Evolutionary conservation across 768 basidiomycete species (phyloP).

Genomic region (Hericium erinaceus): DNA sequence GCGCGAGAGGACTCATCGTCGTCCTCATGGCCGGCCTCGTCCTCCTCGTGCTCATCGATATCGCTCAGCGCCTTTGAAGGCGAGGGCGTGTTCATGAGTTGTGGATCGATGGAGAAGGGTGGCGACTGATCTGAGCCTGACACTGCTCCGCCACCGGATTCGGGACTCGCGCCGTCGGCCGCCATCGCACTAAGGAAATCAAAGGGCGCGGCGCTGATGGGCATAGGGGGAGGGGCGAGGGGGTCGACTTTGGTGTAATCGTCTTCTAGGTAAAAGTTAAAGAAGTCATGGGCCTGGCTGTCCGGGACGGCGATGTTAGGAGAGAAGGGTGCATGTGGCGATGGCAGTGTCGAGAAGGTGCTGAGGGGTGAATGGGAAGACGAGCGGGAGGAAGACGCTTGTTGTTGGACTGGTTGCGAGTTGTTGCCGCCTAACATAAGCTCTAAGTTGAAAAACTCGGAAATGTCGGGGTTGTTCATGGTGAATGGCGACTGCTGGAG

Average conservation of each 20-base stretch:
- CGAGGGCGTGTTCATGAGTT: slow-evolving; percentile 62
- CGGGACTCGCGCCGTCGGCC: slow-evolving; percentile 21
- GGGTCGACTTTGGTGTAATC: slow-evolving; percentile 20
- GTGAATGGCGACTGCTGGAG: slow-evolving; percentile 5
- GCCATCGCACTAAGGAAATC: slow-evolving; percentile 33
- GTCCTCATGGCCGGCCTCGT: slow-evolving; percentile 20
- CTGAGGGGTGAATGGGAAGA: slow-evolving; percentile 12
- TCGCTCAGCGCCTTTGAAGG: slow-evolving; percentile 32
- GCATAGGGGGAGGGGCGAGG: slow-evolving; percentile 16
- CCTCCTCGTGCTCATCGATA: slow-evolving; percentile 29
- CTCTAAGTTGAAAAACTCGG: slow-evolving; percentile 15
- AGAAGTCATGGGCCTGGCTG: slow-evolving; percentile 12
- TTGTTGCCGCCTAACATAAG: slow-evolving; percentile 1
- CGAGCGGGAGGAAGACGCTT: slow-evolving; percentile 8
- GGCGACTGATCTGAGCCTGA: slow-evolving; percentile 16
- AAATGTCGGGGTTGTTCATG: slow-evolving; percentile 5
- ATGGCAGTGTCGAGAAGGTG: slow-evolving; percentile 12
- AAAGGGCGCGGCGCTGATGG: slow-evolving; percentile 18
- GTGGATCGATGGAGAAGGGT: slow-evolving; percentile 57
- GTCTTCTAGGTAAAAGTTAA: slow-evolving; percentile 21
- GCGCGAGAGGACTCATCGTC: slow-evolving; percentile 22
- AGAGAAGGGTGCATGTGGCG: slow-evolving; percentile 7
- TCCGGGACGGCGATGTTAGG: slow-evolving; percentile 14
- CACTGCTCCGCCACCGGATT: slow-evolving; percentile 11
- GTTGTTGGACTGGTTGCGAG: not conserved